Percentiles rank a stretch among this genome's conserved stretches.
These are phyloP conservation scores for Phylloporus scabripes DNA, from an alignment of 768 basidiomycete genomes.

Conservation along the genomic window DNA sequence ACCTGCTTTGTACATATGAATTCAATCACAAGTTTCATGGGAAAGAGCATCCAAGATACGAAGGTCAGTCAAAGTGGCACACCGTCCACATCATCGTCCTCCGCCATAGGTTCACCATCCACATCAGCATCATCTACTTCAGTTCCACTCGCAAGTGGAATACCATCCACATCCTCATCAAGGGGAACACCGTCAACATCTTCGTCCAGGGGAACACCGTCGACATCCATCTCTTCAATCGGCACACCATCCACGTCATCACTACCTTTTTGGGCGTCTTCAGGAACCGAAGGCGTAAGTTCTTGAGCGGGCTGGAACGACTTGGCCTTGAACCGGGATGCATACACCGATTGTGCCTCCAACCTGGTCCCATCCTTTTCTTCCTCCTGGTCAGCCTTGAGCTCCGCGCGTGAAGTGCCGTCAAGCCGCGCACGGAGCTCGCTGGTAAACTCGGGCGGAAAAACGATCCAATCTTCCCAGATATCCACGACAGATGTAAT, in stretches of 20 bases:
- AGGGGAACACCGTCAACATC: conserved; percentile 26
- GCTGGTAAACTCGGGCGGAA: conserved; percentile 78
- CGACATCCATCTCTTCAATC: conserved; percentile 45
- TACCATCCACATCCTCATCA: conserved; percentile 36
- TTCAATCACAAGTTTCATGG: background rate
- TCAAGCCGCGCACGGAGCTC: conserved; percentile 73
- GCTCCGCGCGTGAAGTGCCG: conserved; percentile 38
- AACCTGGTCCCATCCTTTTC: conserved; percentile 7
- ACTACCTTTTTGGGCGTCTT: conserved; percentile 34
- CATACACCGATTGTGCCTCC: conserved; percentile 32
- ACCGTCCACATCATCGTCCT: conserved; percentile 38
- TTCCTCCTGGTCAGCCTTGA: conserved; percentile 26
- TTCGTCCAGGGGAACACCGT: conserved; percentile 39
- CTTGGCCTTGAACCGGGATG: conserved; percentile 71
- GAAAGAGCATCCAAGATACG: background rate
- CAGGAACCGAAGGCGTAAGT: conserved; percentile 19
- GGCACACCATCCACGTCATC: conserved; percentile 52
- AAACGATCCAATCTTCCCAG: conserved; percentile 99
- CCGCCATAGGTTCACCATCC: conserved; percentile 27
- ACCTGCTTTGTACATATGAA: background rate
- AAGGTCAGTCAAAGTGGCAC: conserved; percentile 22
- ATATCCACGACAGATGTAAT: conserved; percentile 86
- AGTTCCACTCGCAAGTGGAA: conserved; percentile 26
- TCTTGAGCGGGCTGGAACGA: conserved; percentile 69
- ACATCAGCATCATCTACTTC: conserved; percentile 17